These are phyloP conservation scores for Plasmodium gonderi DNA, from an alignment of 169 alveolate genomes.

Conservation along the genomic window DNA sequence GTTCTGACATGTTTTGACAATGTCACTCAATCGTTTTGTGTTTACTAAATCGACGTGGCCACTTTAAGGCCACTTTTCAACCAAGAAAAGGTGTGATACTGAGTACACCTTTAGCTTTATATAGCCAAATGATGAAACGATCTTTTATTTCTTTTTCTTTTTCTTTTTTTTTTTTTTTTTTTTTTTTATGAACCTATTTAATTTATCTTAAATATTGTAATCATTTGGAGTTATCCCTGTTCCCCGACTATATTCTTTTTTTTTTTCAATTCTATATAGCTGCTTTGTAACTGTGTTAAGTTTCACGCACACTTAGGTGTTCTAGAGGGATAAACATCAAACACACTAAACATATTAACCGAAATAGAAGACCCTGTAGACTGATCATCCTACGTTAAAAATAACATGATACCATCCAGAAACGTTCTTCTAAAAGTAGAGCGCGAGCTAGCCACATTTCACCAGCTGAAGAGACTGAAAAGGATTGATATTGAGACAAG, in stretches of 20 bases:
- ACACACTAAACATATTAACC: background rate
- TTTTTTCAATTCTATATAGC: background rate
- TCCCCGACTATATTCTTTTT: too few species aligned
- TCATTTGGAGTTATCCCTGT: background rate
- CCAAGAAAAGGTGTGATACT: background rate
- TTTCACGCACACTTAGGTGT: background rate
- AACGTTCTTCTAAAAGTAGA: background rate
- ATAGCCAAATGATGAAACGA: background rate
- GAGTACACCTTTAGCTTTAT: background rate
- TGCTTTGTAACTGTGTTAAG: background rate
- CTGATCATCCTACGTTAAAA: background rate
- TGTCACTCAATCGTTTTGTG: background rate
- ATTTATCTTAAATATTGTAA: background rate
- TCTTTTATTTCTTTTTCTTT: background rate
- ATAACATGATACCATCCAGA: slow-evolving; percentile 22
- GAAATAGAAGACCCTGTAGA: background rate
- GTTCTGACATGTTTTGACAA: background rate
- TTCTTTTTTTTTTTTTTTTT: background rate
- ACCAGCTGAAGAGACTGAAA: slow-evolving; percentile 3
- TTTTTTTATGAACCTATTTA: background rate
- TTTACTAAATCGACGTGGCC: too few species aligned
- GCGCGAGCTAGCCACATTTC: slow-evolving; percentile 5
- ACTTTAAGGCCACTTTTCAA: too few species aligned
- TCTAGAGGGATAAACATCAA: background rate
- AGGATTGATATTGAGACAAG: slow-evolving; percentile 3